phyloP scores from a whole-genome alignment of 2,329 filamentous ascomycete species.

The Paraconiothyrium brasiliense region DNA sequence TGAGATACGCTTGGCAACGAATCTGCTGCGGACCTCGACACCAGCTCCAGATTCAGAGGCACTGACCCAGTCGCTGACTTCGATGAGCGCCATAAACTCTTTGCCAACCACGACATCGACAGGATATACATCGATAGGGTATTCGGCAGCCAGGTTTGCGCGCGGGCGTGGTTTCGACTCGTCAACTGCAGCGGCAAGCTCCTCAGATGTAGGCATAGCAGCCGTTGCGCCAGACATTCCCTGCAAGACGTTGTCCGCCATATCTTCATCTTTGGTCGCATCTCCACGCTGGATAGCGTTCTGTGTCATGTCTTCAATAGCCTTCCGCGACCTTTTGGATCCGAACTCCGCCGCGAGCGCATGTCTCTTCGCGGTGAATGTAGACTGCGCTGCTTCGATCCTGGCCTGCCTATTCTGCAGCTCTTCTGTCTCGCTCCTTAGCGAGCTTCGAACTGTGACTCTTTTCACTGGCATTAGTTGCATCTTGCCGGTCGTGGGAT shows the following conservation, averaged over 20 bases:
- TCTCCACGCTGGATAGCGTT: slow-evolving; percentile 69
- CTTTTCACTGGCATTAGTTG: slow-evolving; percentile 63
- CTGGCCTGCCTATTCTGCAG: slow-evolving; percentile 44
- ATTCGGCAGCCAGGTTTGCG: slow-evolving; percentile 72
- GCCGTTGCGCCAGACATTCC: slow-evolving; percentile 69
- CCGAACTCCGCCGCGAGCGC: slow-evolving; percentile 81
- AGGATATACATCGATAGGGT: slow-evolving; percentile 77
- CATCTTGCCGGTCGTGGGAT: slow-evolving; percentile 62
- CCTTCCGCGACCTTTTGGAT: slow-evolving; percentile 86
- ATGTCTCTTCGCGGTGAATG: slow-evolving; percentile 68
- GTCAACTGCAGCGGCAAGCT: slow-evolving; percentile 72
- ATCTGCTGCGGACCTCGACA: slow-evolving; percentile 68
- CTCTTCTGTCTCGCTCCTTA: slow-evolving; percentile 56
- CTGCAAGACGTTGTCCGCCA: slow-evolving; percentile 63
- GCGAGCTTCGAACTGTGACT: slow-evolving; percentile 63
- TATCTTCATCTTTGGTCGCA: slow-evolving; percentile 36
- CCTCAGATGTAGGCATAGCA: slow-evolving; percentile 72
- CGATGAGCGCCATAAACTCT: slow-evolving; percentile 72
- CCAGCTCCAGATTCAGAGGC: slow-evolving; percentile 67
- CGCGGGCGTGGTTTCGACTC: slow-evolving; percentile 76
- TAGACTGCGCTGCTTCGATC: slow-evolving; percentile 39
- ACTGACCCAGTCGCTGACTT: slow-evolving; percentile 79
- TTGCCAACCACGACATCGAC: slow-evolving; percentile 71
- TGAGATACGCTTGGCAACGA: slow-evolving; percentile 71
- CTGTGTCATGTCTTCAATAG: slow-evolving; percentile 71